A percentile compares a stretch with the other conserved stretches of the same genome.
phyloP scores from a whole-genome alignment of 345 rosid species.

The Hirschfeldia incana region DNA sequence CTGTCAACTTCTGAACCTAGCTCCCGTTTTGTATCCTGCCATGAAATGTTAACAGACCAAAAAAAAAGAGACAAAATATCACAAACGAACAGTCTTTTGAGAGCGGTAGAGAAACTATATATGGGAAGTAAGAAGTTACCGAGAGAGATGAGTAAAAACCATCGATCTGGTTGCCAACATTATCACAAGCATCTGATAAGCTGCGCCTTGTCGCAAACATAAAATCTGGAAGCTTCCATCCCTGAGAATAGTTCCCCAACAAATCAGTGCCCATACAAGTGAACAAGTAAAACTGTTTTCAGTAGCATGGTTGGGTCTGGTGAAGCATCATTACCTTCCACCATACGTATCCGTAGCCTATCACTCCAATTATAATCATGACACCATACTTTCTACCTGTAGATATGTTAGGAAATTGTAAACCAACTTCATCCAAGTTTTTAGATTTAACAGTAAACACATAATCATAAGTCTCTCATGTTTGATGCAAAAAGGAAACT shows the following conservation, averaged over 20 bases:
- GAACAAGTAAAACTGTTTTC: not conserved
- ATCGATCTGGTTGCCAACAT: conserved; percentile 74
- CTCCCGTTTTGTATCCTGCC: conserved; percentile 63
- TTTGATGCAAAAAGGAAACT: too few relatives aligned
- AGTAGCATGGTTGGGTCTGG: not conserved
- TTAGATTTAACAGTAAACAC: not conserved
- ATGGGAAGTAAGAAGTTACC: conserved; percentile 44
- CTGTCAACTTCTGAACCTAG: conserved; percentile 57
- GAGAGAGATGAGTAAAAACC: conserved; percentile 67
- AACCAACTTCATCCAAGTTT: not conserved
- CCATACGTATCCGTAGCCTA: conserved; percentile 42
- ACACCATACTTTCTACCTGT: conserved; percentile 37
- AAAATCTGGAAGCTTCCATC: conserved; percentile 93
- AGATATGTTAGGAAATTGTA: not conserved
- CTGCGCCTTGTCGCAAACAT: conserved; percentile 91
- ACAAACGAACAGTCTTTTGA: not conserved
- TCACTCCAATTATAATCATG: conserved; percentile 34
- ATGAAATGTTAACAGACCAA: not conserved
- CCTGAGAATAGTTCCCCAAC: conserved; percentile 47
- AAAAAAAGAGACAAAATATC: not conserved
- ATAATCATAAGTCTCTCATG: too few relatives aligned
- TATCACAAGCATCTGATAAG: conserved; percentile 76
- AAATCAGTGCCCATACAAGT: not conserved
- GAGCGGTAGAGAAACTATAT: not conserved
- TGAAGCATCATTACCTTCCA: conserved; percentile 35